A percentile compares a stretch with the other conserved stretches of the same genome.
Conservation (phyloP, 108 stramenopile species). For the Discostella stelligeroides region DNA sequence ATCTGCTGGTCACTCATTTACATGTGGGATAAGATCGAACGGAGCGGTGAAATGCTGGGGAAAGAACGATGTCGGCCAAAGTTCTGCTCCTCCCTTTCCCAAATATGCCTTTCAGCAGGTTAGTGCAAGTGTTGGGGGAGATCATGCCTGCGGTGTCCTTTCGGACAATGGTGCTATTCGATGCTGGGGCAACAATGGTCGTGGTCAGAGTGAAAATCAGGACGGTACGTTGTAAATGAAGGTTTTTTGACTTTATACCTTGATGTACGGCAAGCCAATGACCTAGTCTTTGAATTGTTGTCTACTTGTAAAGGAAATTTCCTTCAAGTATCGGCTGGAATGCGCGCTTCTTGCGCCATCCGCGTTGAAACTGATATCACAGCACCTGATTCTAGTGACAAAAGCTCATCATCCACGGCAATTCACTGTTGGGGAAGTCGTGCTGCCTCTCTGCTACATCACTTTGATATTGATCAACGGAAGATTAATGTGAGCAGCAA, state of each 20-base stretch:
- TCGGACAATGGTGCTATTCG: constrained; percentile 20
- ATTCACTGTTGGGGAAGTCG: constrained; percentile 44
- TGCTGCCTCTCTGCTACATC: constrained; percentile 33
- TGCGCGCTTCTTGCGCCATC: constrained; percentile 29
- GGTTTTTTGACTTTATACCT: not conserved
- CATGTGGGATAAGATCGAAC: constrained; percentile 32
- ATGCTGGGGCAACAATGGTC: constrained; percentile 45
- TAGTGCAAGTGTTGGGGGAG: constrained; percentile 29
- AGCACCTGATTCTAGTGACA: not conserved
- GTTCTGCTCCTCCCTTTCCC: constrained; percentile 24
- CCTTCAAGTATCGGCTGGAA: constrained; percentile 42
- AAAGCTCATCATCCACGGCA: not conserved
- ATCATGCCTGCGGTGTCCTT: constrained; percentile 36
- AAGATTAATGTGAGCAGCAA: too few species aligned
- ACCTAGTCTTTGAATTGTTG: too few species aligned
- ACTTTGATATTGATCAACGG: too few species aligned
- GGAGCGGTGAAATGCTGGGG: constrained; percentile 39
- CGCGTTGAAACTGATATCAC: constrained; percentile 13
- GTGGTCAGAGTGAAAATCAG: constrained; percentile 36
- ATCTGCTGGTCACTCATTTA: constrained; percentile 38
- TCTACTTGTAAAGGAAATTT: constrained; percentile 17
- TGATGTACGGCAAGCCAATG: not conserved
- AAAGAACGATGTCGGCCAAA: constrained; percentile 35
- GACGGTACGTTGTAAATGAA: constrained; percentile 18
- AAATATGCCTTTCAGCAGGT: constrained; percentile 31